phyloP scores from a whole-genome alignment of 495 filamentous ascomycete species.

The Hyaloscypha variabilis region DNA sequence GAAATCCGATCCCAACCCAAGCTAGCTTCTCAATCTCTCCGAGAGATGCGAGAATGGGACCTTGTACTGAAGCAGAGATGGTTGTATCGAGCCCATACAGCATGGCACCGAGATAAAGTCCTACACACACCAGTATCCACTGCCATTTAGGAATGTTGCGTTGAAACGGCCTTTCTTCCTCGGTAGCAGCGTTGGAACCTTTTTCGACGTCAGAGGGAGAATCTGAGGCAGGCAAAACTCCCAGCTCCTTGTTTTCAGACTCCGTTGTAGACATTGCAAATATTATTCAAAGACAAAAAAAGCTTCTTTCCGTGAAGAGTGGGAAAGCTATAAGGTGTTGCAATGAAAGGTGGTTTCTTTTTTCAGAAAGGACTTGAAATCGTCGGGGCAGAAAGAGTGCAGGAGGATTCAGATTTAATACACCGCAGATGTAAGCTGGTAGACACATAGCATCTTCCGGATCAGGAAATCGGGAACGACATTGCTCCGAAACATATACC shows the following conservation, averaged over 20 bases:
- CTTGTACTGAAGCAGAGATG: slow-evolving; percentile 60
- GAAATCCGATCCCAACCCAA: slow-evolving; percentile 60
- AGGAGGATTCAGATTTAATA: no score
- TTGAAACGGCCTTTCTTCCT: neutral
- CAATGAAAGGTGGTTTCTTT: neutral
- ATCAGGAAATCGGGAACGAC: neutral
- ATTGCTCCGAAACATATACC: neutral
- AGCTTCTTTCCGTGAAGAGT: neutral
- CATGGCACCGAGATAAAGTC: neutral
- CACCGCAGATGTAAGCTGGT: neutral
- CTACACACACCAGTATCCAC: neutral
- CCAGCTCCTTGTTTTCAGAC: neutral
- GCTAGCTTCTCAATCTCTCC: slow-evolving; percentile 53
- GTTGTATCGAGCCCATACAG: slow-evolving; percentile 53
- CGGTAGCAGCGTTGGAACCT: neutral
- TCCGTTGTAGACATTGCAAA: neutral
- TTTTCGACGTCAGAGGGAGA: neutral
- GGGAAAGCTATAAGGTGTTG: neutral
- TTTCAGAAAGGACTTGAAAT: neutral
- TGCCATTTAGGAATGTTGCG: neutral
- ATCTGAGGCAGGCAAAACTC: neutral
- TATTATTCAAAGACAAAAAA: neutral
- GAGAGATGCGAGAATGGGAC: slow-evolving; percentile 48
- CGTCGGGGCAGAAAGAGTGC: no score
- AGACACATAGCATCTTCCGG: neutral